phyloP scores from a whole-genome alignment of 2,329 filamentous ascomycete genomes.

The Eurotiales sp. region DNA sequence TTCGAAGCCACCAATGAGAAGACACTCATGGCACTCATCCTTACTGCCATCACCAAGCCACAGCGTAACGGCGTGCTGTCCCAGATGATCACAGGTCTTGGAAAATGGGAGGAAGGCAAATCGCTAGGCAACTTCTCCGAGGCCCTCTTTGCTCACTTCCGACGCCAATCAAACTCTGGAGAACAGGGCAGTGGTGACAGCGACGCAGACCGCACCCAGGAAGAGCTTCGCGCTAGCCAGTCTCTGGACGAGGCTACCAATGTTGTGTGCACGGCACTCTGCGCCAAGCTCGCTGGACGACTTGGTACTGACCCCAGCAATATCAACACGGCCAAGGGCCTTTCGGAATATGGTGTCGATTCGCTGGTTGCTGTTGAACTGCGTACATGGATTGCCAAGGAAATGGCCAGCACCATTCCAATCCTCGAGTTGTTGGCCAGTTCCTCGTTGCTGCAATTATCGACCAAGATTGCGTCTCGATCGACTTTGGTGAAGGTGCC shows the following conservation, averaged over 20 bases:
- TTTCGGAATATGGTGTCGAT: not conserved
- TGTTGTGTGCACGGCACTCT: no score
- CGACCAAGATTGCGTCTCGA: conserved; percentile 6
- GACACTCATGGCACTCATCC: not conserved
- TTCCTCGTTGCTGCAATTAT: not conserved
- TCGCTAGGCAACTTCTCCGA: no score
- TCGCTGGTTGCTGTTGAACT: not conserved
- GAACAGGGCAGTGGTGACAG: no score
- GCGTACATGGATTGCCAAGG: conserved; percentile 10
- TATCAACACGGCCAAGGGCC: not conserved
- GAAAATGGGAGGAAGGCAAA: no score
- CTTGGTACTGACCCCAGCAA: not conserved
- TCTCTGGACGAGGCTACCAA: no score
- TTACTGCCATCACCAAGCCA: not conserved
- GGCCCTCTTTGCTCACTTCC: no score
- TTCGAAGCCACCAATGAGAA: no score
- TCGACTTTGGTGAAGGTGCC: conserved; percentile 25
- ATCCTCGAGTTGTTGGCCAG: conserved; percentile 10
- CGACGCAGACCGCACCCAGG: no score
- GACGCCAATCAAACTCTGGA: no score
- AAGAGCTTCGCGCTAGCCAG: no score
- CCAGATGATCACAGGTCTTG: no score
- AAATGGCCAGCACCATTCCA: conserved; percentile 7
- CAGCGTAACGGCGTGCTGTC: not conserved
- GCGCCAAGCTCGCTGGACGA: not conserved